A percentile compares a stretch with the other conserved stretches of the same genome.
Conservation (phyloP, 2,329 filamentous ascomycete genomes). For the Trichoderma koningii region DNA sequence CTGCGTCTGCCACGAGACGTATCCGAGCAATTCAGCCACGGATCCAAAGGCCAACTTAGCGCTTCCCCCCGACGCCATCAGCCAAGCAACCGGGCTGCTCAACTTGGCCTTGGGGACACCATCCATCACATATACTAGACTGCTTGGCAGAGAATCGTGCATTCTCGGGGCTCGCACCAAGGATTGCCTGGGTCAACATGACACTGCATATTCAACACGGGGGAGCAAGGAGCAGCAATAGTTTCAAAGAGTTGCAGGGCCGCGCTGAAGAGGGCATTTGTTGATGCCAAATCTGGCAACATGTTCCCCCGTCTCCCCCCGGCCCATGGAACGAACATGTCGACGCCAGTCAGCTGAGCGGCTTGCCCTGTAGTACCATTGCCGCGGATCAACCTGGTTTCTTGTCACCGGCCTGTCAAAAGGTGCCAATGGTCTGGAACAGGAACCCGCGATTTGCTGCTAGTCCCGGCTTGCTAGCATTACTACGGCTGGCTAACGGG, state of each 20-base stretch:
- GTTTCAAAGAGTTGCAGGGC: background rate
- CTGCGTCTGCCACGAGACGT: background rate
- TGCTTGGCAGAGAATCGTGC: background rate
- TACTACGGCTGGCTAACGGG: background rate
- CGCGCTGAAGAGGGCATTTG: background rate
- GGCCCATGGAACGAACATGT: background rate
- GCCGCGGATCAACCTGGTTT: conserved; percentile 14
- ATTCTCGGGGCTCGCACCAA: background rate
- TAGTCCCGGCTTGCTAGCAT: background rate
- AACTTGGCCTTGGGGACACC: background rate
- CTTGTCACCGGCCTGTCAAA: background rate
- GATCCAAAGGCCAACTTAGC: conserved; percentile 2
- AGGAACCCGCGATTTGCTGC: background rate
- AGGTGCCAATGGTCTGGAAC: conserved; percentile 9
- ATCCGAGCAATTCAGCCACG: conserved; percentile 12
- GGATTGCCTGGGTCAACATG: background rate
- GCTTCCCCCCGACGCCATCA: conserved; percentile 5
- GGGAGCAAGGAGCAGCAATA: background rate
- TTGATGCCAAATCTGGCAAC: conserved; percentile 20
- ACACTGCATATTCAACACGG: background rate
- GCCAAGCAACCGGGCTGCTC: background rate
- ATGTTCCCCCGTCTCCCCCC: background rate
- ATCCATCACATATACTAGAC: conserved; percentile 5
- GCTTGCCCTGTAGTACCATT: conserved; percentile 21
- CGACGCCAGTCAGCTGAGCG: conserved; percentile 27